A percentile compares a stretch with the other conserved stretches of the same genome.
Conservation (phyloP, 2,329 filamentous ascomycete genomes). For the Fusarium setosum region DNA sequence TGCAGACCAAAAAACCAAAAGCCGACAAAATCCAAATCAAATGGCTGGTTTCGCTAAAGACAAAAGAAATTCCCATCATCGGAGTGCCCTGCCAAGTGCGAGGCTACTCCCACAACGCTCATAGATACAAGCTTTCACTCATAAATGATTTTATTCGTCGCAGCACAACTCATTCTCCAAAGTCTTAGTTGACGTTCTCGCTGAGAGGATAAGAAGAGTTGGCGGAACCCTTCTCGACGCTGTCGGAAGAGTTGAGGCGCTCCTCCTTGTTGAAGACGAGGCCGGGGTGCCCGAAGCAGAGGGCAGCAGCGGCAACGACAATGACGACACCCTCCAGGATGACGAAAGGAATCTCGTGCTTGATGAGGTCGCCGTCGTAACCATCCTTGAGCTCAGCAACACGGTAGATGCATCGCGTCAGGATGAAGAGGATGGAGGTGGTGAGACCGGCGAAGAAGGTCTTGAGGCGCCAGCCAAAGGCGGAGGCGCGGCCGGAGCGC, state of each 20-base stretch:
- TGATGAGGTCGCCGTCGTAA: constrained; percentile 67
- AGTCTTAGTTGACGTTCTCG: constrained; percentile 23
- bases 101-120: neutral
- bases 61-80: constrained; percentile 20
- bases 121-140: neutral
- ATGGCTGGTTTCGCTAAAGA: constrained; percentile 14
- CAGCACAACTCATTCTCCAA: neutral
- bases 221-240: constrained; percentile 34
- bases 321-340: constrained; percentile 61
- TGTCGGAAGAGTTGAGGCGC: constrained; percentile 32
- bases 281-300: constrained; percentile 57
- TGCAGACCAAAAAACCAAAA: constrained; percentile 1
- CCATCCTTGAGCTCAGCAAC: constrained; percentile 74
- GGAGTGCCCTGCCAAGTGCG: neutral
- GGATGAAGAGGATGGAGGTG: constrained; percentile 67
- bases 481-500: constrained; percentile 40
- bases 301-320: constrained; percentile 49
- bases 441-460: constrained; percentile 65
- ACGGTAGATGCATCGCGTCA: constrained; percentile 72
- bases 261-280: constrained; percentile 48
- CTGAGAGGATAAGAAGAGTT: constrained; percentile 6
- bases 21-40: constrained; percentile 14
- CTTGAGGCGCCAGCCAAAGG: constrained; percentile 45
- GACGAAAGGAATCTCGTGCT: constrained; percentile 64
- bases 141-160: neutral